Percentiles rank a stretch among this genome's conserved stretches.
These are phyloP conservation scores for Aegilops tauschii DNA, from an alignment of 176 grass and related monocot species.

Conservation along the genomic window DNA sequence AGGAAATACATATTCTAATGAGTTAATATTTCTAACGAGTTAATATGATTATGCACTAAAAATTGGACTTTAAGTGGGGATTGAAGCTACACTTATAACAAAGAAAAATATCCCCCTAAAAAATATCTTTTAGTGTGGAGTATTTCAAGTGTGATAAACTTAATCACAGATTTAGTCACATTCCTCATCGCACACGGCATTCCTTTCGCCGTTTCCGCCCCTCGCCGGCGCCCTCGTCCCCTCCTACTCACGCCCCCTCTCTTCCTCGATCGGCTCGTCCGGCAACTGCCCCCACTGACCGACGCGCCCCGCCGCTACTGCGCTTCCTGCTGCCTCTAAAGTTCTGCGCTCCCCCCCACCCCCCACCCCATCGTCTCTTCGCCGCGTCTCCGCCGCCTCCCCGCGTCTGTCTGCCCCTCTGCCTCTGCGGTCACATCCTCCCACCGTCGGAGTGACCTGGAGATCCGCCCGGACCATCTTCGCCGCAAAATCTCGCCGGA, in stretches of 20 bases:
- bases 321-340: neutral
- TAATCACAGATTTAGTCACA: neutral
- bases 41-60: no score
- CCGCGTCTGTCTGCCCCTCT: neutral
- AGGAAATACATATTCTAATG: no score
- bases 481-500: neutral
- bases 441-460: neutral
- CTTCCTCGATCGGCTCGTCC: neutral
- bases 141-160: no score
- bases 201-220: neutral
- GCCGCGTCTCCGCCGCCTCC: neutral
- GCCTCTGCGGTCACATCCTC: neutral
- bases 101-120: no score
- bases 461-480: constrained; percentile 1
- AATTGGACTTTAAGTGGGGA: no score
- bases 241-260: neutral
- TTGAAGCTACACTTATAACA: no score
- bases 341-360: no score
- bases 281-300: neutral
- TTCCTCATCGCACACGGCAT: neutral
- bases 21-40: no score
- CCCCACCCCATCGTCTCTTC: neutral
- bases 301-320: neutral
- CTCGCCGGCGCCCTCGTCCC: neutral
- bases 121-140: no score